phyloP scores from a whole-genome alignment of 2,329 filamentous ascomycete species.

The Xylariaceae sp. region DNA sequence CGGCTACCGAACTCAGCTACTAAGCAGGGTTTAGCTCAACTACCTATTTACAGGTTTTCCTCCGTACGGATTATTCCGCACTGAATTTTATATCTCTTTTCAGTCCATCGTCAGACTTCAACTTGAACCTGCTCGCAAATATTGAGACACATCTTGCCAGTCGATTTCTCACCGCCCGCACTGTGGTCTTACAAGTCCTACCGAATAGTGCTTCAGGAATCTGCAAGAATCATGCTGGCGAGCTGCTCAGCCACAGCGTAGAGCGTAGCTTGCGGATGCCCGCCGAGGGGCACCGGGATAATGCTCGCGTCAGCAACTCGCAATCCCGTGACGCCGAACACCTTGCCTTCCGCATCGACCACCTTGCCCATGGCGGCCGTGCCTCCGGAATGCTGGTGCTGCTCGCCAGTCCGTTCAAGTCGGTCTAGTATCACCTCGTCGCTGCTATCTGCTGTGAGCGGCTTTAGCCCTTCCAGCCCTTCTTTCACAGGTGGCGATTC shows the following conservation, averaged over 20 bases:
- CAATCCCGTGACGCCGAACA: slow-evolving; percentile 32
- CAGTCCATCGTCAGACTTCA: too few relatives aligned
- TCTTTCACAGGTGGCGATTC: slow-evolving; percentile 21
- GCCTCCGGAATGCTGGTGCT: neutral
- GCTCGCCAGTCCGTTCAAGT: slow-evolving; percentile 21
- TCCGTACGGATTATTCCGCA: too few relatives aligned
- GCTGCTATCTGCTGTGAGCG: slow-evolving; percentile 21
- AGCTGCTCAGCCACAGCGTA: slow-evolving; percentile 57
- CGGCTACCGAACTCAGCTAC: too few relatives aligned
- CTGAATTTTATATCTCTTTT: too few relatives aligned
- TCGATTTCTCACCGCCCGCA: too few relatives aligned
- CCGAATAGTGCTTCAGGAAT: too few relatives aligned
- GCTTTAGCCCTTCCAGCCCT: slow-evolving; percentile 17
- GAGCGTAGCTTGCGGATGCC: slow-evolving; percentile 45
- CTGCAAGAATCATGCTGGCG: slow-evolving; percentile 42
- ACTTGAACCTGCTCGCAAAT: too few relatives aligned
- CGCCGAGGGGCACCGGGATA: slow-evolving; percentile 37
- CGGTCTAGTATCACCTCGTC: slow-evolving; percentile 25
- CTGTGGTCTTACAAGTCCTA: too few relatives aligned
- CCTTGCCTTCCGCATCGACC: slow-evolving; percentile 5
- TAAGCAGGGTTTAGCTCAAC: too few relatives aligned
- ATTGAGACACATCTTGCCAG: too few relatives aligned
- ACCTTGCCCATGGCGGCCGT: slow-evolving; percentile 30
- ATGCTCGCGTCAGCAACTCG: slow-evolving; percentile 38
- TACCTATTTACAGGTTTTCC: too few relatives aligned